phyloP scores from a whole-genome alignment of 768 basidiomycete genomes.

The Pleurotus pulmonarius region DNA sequence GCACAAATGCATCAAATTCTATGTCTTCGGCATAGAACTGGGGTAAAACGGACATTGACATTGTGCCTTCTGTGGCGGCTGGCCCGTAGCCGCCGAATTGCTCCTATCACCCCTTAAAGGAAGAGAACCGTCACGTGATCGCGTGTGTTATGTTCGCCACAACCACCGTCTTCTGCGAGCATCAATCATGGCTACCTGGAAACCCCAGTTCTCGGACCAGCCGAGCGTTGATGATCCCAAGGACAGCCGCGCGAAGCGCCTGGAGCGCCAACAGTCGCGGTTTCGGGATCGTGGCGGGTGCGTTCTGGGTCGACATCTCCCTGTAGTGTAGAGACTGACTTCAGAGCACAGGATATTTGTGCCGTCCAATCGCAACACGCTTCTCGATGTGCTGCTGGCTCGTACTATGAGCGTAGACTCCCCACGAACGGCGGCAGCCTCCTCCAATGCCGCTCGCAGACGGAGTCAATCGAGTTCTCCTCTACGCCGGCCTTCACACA shows the following conservation, averaged over 20 bases:
- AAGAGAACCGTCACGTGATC: too few species aligned
- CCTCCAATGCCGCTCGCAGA: neutral
- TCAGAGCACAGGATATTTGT: conserved; percentile 42
- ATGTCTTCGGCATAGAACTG: too few species aligned
- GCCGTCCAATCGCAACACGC: conserved; percentile 44
- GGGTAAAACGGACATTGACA: too few species aligned
- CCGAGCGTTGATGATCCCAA: conserved; percentile 32
- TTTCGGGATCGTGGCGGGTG: conserved; percentile 70
- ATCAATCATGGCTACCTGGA: too few species aligned
- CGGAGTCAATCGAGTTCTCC: neutral
- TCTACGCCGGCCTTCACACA: neutral
- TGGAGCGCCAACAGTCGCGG: conserved; percentile 60
- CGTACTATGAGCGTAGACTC: conserved; percentile 41
- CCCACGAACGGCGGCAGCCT: conserved; percentile 24
- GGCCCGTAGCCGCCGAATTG: too few species aligned
- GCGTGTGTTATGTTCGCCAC: too few species aligned
- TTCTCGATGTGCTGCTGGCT: conserved; percentile 51
- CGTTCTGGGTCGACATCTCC: conserved; percentile 16
- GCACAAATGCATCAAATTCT: too few species aligned
- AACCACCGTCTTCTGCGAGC: too few species aligned
- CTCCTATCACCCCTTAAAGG: too few species aligned
- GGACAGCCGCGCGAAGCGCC: conserved; percentile 57
- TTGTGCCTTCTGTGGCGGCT: too few species aligned
- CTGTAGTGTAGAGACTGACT: neutral
- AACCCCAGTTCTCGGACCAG: too few species aligned